Evolutionary conservation across 106 monocot genomes (phyloP).

Genomic region (Agapanthus africanus): DNA sequence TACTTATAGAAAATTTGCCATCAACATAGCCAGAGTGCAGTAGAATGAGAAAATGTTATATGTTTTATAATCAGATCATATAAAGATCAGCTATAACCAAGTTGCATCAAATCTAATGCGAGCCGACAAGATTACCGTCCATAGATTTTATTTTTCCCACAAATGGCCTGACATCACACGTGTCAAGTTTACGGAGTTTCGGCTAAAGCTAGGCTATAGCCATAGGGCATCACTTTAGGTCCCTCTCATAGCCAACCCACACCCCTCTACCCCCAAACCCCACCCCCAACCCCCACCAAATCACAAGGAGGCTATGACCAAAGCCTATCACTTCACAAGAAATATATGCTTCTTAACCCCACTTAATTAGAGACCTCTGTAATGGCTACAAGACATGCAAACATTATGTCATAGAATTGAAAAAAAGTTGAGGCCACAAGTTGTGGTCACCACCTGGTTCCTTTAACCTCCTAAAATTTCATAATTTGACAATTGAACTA

Average conservation of each 20-base stretch:
- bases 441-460: neutral
- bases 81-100: too few relatives aligned
- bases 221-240: neutral
- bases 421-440: neutral
- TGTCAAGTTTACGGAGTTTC: neutral
- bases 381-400: conserved; percentile 10
- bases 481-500: too few relatives aligned
- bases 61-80: too few relatives aligned
- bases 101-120: too few relatives aligned
- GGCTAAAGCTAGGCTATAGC: neutral
- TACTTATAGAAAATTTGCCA: neutral
- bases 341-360: conserved; percentile 11
- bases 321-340: conserved; percentile 9
- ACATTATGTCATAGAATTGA: neutral
- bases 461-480: too few relatives aligned
- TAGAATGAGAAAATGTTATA: too few relatives aligned
- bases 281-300: neutral
- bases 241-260: neutral
- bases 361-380: conserved; percentile 6
- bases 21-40: too few relatives aligned
- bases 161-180: neutral
- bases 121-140: too few relatives aligned
- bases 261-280: neutral
- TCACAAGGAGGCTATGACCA: conserved; percentile 13
- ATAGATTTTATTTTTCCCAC: neutral